Percentiles rank a stretch among this genome's conserved stretches.
phyloP scores from a whole-genome alignment of 73 alveolate species.

The Paramecium bursaria region DNA sequence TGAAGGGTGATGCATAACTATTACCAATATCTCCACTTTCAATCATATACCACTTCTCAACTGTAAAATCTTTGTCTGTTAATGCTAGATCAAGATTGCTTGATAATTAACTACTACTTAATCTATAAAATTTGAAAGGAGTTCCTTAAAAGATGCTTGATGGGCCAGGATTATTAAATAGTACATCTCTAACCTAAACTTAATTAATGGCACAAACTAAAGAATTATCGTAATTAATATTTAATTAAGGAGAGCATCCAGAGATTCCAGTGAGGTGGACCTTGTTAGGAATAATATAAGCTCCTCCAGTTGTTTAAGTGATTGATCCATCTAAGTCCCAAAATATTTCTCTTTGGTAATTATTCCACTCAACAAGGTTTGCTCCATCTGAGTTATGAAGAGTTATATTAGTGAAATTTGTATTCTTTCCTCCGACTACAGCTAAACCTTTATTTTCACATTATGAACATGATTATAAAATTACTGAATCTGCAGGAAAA shows the following conservation, averaged over 20 bases:
- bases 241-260: conserved; percentile 27
- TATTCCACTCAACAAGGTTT: neutral
- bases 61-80: neutral
- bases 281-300: conserved; percentile 16
- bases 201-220: conserved; percentile 17
- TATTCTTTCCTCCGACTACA: conserved; percentile 35
- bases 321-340: conserved; percentile 52
- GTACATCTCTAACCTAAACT: conserved; percentile 31
- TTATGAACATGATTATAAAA: conserved; percentile 77
- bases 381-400: neutral
- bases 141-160: no score
- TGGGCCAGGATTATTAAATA: conserved; percentile 2
- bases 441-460: conserved; percentile 59
- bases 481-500: conserved; percentile 47
- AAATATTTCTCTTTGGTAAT: conserved; percentile 1
- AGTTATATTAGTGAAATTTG: neutral
- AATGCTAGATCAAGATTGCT: no score
- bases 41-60: neutral
- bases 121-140: no score
- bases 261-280: conserved; percentile 27
- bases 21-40: neutral
- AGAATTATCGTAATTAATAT: conserved; percentile 9
- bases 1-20: neutral
- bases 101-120: no score
- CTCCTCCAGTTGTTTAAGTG: neutral